These are phyloP conservation scores for Solanum pimpinellifolium DNA, from an alignment of 257 asterid species.

Conservation along the genomic window DNA sequence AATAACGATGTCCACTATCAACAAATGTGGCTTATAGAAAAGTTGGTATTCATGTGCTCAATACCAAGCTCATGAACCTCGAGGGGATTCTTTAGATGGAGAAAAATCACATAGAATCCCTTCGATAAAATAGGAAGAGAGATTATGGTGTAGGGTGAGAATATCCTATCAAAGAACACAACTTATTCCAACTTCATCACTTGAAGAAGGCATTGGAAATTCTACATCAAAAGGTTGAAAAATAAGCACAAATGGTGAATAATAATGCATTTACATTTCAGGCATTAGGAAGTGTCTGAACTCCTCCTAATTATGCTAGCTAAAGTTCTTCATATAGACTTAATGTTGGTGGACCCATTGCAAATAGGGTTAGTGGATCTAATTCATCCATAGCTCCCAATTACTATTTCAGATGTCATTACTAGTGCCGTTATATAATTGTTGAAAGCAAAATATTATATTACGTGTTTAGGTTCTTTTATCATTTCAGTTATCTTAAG, in stretches of 20 bases:
- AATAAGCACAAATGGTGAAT: background rate
- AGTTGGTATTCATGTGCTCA: constrained; percentile 25
- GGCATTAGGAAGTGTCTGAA: background rate
- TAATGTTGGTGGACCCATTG: background rate
- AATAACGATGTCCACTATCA: background rate
- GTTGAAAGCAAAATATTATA: background rate
- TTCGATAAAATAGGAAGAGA: background rate
- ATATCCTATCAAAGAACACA: background rate
- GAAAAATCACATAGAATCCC: background rate
- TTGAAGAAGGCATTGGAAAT: background rate
- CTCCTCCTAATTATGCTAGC: background rate
- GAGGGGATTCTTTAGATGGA: constrained; percentile 15
- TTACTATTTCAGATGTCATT: background rate
- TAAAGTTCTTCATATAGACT: background rate
- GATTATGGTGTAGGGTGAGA: constrained; percentile 16
- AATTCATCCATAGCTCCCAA: background rate
- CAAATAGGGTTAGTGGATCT: background rate
- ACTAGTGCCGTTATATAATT: background rate
- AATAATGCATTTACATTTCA: background rate
- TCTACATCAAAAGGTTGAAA: background rate
- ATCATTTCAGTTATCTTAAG: too few relatives aligned
- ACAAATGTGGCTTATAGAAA: constrained; percentile 33
- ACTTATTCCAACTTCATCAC: background rate
- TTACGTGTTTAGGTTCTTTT: background rate
- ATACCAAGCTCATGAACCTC: constrained; percentile 20